These are phyloP conservation scores for Russula sp. DNA, from an alignment of 768 basidiomycete species.

Conservation along the genomic window DNA sequence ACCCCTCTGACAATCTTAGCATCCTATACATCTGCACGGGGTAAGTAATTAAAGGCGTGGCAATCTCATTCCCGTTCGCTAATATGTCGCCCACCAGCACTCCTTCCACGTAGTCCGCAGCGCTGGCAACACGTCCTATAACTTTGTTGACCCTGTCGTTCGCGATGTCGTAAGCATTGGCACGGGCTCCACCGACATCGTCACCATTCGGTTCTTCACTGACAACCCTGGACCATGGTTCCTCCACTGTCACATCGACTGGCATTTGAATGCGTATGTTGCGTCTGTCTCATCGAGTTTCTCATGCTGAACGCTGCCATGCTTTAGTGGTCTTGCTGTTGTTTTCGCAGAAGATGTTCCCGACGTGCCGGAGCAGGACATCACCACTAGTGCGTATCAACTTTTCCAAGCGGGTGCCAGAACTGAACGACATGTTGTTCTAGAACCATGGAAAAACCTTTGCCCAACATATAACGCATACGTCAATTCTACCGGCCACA, in stretches of 20 bases:
- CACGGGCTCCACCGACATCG: background rate
- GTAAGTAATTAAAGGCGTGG: background rate
- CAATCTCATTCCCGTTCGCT: background rate
- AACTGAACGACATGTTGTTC: background rate
- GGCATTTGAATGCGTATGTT: conserved; percentile 27
- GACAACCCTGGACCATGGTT: conserved; percentile 31
- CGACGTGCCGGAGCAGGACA: background rate
- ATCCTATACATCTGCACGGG: conserved; percentile 19
- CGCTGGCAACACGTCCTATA: conserved; percentile 20
- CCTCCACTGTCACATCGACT: conserved; percentile 32
- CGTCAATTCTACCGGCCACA: background rate
- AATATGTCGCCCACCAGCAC: conserved; percentile 13
- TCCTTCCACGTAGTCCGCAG: conserved; percentile 24
- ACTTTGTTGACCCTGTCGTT: conserved; percentile 37
- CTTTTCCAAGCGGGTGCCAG: background rate
- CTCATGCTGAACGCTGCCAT: background rate
- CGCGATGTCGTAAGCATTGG: conserved; percentile 39
- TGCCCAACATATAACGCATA: conserved; percentile 16
- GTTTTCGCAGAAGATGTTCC: conserved; percentile 21
- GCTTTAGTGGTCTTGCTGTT: conserved; percentile 19
- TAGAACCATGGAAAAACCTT: conserved; percentile 16
- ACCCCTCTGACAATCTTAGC: background rate
- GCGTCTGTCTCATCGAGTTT: background rate
- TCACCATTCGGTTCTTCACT: conserved; percentile 30
- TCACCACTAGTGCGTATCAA: conserved; percentile 1